Evolutionary conservation across 1,284 basidiomycete species (phyloP).

Genomic region (Malassezia japonica): DNA sequence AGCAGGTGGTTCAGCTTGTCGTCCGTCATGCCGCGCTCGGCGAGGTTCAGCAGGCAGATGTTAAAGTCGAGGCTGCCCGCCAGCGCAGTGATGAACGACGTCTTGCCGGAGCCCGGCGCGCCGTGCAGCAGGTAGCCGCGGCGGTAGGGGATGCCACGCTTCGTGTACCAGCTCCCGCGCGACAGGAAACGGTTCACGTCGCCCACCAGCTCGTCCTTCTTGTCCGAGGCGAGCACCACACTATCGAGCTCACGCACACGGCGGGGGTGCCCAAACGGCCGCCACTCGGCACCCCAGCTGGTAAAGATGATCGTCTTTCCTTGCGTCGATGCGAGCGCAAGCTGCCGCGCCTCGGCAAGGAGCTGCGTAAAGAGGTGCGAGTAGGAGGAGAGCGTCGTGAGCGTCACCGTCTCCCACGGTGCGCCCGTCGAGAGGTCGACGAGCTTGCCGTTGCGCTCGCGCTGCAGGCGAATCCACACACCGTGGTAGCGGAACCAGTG

Average conservation of each 20-base stretch:
- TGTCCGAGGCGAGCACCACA: conserved; percentile 75
- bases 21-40: conserved; percentile 89
- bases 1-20: conserved; percentile 91
- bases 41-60: conserved; percentile 90
- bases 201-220: conserved; percentile 66
- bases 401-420: conserved; percentile 93
- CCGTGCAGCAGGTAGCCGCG: conserved; percentile 90
- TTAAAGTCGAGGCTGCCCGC: conserved; percentile 82
- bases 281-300: conserved; percentile 93
- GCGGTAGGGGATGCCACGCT: conserved; percentile 93
- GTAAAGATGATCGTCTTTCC: conserved; percentile 94
- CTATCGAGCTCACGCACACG: conserved; percentile 75
- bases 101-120: conserved; percentile 94
- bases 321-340: conserved; percentile 75
- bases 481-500: conserved; percentile 84
- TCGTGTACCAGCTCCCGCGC: conserved; percentile 86
- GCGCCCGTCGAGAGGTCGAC: conserved; percentile 81
- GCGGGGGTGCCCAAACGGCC: conserved; percentile 84
- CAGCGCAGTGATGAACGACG: conserved; percentile 93
- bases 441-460: conserved; percentile 66
- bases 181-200: conserved; percentile 76
- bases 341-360: conserved; percentile 74
- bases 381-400: conserved; percentile 82
- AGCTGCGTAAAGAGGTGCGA: conserved; percentile 69
- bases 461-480: conserved; percentile 84